phyloP scores from a whole-genome alignment of 129 eudicot genomes.

The Dittrichia graveolens region DNA sequence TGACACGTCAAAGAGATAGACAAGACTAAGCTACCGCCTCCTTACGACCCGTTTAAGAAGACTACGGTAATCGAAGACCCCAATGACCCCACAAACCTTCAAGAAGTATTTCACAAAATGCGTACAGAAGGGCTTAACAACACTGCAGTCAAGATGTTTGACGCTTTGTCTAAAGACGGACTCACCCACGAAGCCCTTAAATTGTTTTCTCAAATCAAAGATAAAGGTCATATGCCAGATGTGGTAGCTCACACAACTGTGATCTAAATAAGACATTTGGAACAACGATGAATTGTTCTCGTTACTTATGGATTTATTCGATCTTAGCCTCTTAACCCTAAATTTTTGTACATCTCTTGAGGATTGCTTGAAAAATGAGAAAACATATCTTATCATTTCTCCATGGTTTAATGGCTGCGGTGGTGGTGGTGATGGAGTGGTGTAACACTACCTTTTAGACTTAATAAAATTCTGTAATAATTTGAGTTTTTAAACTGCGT shows the following conservation, averaged over 20 bases:
- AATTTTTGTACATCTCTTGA: constrained; percentile 59
- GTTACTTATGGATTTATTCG: constrained; percentile 62
- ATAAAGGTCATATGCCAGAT: constrained; percentile 81
- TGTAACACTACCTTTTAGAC: too few relatives aligned
- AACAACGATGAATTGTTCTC: constrained; percentile 51
- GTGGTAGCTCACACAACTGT: constrained; percentile 89
- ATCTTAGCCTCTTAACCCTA: constrained; percentile 53
- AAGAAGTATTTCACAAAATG: constrained; percentile 63
- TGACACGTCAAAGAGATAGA: constrained; percentile 11
- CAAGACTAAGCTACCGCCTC: constrained; percentile 61
- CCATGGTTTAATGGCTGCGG: too few relatives aligned
- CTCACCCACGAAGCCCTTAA: constrained; percentile 84
- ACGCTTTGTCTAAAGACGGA: constrained; percentile 84
- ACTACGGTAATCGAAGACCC: constrained; percentile 52
- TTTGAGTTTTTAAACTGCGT: too few relatives aligned
- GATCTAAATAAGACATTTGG: constrained; percentile 72
- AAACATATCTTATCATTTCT: constrained; percentile 48
- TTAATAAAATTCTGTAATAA: too few relatives aligned
- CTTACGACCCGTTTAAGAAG: constrained; percentile 77
- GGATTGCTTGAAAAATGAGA: constrained; percentile 57
- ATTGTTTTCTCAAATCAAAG: constrained; percentile 62
- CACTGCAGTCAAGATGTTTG: constrained; percentile 92
- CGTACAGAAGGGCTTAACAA: constrained; percentile 66
- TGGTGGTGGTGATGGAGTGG: too few relatives aligned
- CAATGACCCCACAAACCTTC: constrained; percentile 74